A percentile compares a stretch with the other conserved stretches of the same genome.
Evolutionary conservation across 495 filamentous ascomycete species (phyloP).

Genomic region (Tuber magnatum): DNA sequence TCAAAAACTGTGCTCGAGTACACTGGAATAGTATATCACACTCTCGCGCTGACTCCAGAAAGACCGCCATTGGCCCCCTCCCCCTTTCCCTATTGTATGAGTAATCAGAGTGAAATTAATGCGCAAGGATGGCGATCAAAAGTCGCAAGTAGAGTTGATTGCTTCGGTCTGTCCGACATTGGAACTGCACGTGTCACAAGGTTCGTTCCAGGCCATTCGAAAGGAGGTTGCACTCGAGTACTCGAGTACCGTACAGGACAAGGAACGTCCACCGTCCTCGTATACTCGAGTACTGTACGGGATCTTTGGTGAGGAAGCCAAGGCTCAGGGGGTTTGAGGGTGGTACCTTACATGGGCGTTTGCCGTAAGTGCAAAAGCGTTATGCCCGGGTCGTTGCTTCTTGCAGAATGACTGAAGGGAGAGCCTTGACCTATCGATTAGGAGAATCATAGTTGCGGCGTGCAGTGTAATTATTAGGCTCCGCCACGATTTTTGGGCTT

Average conservation of each 20-base stretch:
- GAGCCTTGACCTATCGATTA: background rate
- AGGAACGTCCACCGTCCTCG: too few species aligned
- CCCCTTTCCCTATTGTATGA: background rate
- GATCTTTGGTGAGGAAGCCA: background rate
- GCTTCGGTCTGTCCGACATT: background rate
- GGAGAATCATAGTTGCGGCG: background rate
- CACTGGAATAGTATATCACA: background rate
- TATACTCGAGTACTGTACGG: background rate
- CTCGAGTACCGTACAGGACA: background rate
- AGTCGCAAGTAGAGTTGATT: background rate
- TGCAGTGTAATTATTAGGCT: background rate
- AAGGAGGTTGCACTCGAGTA: background rate
- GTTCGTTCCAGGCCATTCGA: background rate
- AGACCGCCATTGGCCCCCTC: background rate
- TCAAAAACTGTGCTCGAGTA: background rate
- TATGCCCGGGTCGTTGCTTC: background rate
- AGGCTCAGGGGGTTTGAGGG: background rate
- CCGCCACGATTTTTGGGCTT: background rate
- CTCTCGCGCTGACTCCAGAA: background rate
- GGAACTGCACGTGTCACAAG: background rate
- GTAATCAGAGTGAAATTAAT: background rate
- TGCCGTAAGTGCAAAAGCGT: background rate
- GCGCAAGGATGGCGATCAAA: background rate
- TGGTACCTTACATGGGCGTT: background rate
- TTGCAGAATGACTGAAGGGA: background rate